Conservation (phyloP, 805 yeast genomes). For the Zygoascus ofunaensis region DNA sequence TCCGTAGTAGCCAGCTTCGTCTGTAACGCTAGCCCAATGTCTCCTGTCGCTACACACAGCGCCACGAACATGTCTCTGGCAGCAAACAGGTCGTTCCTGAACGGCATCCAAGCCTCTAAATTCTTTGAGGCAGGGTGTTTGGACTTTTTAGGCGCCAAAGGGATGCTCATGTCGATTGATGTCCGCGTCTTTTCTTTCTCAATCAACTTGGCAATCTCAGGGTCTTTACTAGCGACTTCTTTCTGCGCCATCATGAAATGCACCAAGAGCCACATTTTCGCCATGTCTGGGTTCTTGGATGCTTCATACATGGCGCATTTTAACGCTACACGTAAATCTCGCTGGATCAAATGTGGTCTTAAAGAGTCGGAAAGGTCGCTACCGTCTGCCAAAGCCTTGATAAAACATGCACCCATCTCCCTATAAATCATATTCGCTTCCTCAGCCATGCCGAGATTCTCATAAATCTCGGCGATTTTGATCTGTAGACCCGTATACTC, state of each 20-base stretch:
- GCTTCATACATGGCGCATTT: constrained; percentile 52
- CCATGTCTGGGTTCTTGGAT: constrained; percentile 37
- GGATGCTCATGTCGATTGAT: constrained; percentile 10
- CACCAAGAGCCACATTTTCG: constrained; percentile 49
- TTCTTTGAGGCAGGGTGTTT: constrained; percentile 8
- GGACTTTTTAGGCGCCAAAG: constrained; percentile 4
- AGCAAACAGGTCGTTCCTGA: constrained; percentile 66
- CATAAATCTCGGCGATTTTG: constrained; percentile 81
- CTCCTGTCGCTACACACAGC: constrained; percentile 59
- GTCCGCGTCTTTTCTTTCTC: constrained; percentile 12
- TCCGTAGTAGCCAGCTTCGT: constrained; percentile 56
- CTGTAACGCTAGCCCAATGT: constrained; percentile 49
- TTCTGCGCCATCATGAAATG: constrained; percentile 60
- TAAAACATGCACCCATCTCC: constrained; percentile 52
- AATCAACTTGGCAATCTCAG: constrained; percentile 20
- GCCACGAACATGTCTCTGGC: constrained; percentile 72
- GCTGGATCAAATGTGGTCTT: constrained; percentile 55
- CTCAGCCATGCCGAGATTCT: constrained; percentile 48
- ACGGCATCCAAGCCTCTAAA: constrained; percentile 37
- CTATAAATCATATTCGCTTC: constrained; percentile 62
- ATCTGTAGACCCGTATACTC: constrained; percentile 87
- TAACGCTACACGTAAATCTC: constrained; percentile 60
- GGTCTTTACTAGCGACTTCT: constrained; percentile 38
- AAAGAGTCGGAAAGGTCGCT: constrained; percentile 31
- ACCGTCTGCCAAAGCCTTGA: constrained; percentile 40